These are phyloP conservation scores for Purshia tridentata DNA, from an alignment of 306 rosid species.

Conservation along the genomic window DNA sequence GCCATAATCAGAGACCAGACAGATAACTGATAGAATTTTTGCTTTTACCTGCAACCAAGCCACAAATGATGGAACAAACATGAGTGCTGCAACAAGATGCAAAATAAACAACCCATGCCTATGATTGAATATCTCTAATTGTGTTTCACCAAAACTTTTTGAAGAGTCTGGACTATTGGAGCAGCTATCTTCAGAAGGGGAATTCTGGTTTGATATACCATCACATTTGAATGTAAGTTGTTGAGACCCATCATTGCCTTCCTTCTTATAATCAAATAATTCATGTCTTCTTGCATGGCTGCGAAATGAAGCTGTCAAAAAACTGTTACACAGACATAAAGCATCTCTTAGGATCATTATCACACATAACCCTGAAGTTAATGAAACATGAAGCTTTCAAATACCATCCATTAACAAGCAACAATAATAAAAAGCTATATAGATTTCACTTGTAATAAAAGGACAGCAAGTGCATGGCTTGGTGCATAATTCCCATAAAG, in stretches of 20 bases:
- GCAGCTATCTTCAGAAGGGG: slow-evolving; percentile 45
- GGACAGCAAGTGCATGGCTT: not conserved
- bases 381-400: slow-evolving; percentile 10
- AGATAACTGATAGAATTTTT: slow-evolving; percentile 13
- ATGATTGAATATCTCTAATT: slow-evolving; percentile 82
- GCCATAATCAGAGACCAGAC: not conserved
- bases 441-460: not conserved
- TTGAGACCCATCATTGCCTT: slow-evolving; percentile 39
- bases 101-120: slow-evolving; percentile 80
- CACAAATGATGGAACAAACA: slow-evolving; percentile 85
- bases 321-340: slow-evolving; percentile 62
- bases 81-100: slow-evolving; percentile 70
- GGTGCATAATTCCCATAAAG: not conserved
- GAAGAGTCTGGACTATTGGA: slow-evolving; percentile 63
- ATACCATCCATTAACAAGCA: slow-evolving; percentile 10
- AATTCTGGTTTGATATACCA: slow-evolving; percentile 48
- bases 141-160: slow-evolving; percentile 78
- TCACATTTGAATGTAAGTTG: slow-evolving; percentile 46
- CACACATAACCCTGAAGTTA: not conserved
- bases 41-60: slow-evolving; percentile 89
- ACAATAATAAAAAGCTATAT: not conserved
- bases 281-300: slow-evolving; percentile 52
- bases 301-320: slow-evolving; percentile 82
- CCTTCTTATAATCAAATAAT: slow-evolving; percentile 38
- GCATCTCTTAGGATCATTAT: slow-evolving; percentile 36